These are phyloP conservation scores for Taphrina flavorubra DNA, from an alignment of 1,139 yeast genomes.

Conservation along the genomic window DNA sequence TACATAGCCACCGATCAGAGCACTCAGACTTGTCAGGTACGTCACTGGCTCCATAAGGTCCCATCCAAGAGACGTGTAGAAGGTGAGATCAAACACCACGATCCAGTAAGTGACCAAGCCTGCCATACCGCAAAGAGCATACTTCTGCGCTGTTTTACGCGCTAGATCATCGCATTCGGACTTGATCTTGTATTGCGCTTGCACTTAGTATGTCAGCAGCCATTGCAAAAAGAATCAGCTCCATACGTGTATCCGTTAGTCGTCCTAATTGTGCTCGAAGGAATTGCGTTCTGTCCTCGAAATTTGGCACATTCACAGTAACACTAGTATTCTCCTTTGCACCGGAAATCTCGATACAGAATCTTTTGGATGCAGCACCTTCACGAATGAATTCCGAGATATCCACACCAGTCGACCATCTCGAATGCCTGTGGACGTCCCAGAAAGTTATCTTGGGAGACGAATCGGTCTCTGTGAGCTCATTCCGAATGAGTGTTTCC, in stretches of 20 bases:
- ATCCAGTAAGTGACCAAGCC: constrained; percentile 33
- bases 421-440: constrained; percentile 26
- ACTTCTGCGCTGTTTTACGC: constrained; percentile 20
- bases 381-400: constrained; percentile 38
- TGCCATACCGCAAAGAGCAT: constrained; percentile 26
- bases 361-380: constrained; percentile 27
- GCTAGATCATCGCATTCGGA: constrained; percentile 38
- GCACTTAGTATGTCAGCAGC: constrained; percentile 4
- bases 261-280: constrained; percentile 32
- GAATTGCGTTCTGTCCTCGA: constrained; percentile 40
- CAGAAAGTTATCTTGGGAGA: constrained; percentile 25
- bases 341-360: constrained; percentile 20
- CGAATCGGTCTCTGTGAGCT: constrained; percentile 12
- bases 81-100: constrained; percentile 36
- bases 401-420: constrained; percentile 26
- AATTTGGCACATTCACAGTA: constrained; percentile 35
- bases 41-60: constrained; percentile 42
- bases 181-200: constrained; percentile 31
- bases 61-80: constrained; percentile 38
- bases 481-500: constrained; percentile 32
- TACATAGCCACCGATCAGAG: constrained; percentile 36
- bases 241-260: constrained; percentile 20
- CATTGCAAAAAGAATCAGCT: not conserved
- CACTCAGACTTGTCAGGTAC: constrained; percentile 27
- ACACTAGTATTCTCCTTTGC: not conserved